Evolutionary conservation across 2,329 filamentous ascomycete species (phyloP).

Genomic region (Clarireedia hainanense): DNA sequence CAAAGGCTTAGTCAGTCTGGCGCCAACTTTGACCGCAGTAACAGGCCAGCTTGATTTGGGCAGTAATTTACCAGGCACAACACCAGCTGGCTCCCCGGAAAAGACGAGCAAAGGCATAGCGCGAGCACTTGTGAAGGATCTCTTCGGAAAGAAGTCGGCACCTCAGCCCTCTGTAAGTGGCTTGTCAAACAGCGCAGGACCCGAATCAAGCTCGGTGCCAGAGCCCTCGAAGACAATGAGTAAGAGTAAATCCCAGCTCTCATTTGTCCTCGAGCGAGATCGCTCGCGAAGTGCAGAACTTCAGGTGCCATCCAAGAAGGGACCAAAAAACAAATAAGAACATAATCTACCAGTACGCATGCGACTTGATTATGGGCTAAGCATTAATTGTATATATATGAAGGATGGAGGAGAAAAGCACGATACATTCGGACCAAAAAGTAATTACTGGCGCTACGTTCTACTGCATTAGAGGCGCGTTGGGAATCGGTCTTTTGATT

Average conservation of each 20-base stretch:
- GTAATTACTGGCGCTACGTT: slow-evolving; percentile 1
- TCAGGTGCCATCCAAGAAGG: slow-evolving; percentile 1
- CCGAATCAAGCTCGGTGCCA: neutral
- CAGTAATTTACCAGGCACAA: neutral
- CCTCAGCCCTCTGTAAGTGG: slow-evolving; percentile 8
- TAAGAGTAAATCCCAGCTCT: slow-evolving; percentile 54
- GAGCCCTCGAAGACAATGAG: slow-evolving; percentile 36
- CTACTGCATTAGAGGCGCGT: slow-evolving; percentile 1
- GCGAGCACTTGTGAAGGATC: slow-evolving; percentile 16
- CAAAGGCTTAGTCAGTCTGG: slow-evolving; percentile 22
- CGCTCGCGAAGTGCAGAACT: slow-evolving; percentile 32
- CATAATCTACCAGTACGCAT: neutral
- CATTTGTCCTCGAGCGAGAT: slow-evolving; percentile 48
- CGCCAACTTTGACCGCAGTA: slow-evolving; percentile 21
- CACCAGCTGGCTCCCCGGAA: neutral
- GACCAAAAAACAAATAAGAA: slow-evolving; percentile 1
- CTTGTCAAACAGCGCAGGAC: neutral
- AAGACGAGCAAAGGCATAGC: slow-evolving; percentile 15
- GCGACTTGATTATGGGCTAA: neutral
- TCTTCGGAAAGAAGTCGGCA: slow-evolving; percentile 24
- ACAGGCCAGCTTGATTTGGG: slow-evolving; percentile 19
- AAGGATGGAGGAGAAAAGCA: neutral
- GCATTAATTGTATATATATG: slow-evolving; percentile 6
- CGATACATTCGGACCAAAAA: slow-evolving; percentile 6
- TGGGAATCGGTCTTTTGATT: neutral